These are phyloP conservation scores for Alnus glutinosa DNA, from an alignment of 306 rosid genomes.

Conservation along the genomic window DNA sequence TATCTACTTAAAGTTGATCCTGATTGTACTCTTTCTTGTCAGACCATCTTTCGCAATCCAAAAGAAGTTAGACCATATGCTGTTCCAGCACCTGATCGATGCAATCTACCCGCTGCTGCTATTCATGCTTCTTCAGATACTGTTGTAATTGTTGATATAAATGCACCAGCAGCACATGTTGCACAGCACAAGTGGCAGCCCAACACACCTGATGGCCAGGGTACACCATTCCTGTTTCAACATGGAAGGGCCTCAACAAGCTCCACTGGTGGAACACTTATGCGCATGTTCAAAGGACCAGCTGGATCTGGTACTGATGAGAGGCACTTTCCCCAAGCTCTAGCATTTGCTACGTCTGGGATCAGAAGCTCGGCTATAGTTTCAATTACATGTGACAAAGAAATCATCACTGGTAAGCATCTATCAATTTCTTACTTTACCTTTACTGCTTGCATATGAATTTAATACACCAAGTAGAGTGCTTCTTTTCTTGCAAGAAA, in stretches of 20 bases:
- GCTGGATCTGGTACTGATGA: constrained; percentile 63
- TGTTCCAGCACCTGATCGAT: constrained; percentile 79
- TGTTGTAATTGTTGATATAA: constrained; percentile 72
- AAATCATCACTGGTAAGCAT: constrained; percentile 80
- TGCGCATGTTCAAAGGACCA: constrained; percentile 87
- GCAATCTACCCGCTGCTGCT: constrained; percentile 96
- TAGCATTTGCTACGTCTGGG: constrained; percentile 85
- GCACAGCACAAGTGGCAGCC: constrained; percentile 99
- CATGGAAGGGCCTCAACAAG: constrained; percentile 68
- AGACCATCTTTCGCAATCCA: constrained; percentile 97
- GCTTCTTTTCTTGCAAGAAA: constrained; percentile 1
- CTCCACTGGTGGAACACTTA: constrained; percentile 73
- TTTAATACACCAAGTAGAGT: constrained; percentile 8
- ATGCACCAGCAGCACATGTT: constrained; percentile 89
- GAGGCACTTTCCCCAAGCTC: constrained; percentile 83
- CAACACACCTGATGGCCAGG: constrained; percentile 96
- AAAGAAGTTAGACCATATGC: constrained; percentile 71
- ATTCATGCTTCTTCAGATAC: constrained; percentile 83
- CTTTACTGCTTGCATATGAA: neutral
- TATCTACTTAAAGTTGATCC: neutral
- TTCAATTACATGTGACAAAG: constrained; percentile 79
- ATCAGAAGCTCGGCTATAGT: constrained; percentile 82
- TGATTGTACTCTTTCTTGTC: constrained; percentile 31
- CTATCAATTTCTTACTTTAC: neutral
- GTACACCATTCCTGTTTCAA: constrained; percentile 91